Conservation (phyloP, 1,284 basidiomycete genomes). For the Pascua sp. region DNA sequence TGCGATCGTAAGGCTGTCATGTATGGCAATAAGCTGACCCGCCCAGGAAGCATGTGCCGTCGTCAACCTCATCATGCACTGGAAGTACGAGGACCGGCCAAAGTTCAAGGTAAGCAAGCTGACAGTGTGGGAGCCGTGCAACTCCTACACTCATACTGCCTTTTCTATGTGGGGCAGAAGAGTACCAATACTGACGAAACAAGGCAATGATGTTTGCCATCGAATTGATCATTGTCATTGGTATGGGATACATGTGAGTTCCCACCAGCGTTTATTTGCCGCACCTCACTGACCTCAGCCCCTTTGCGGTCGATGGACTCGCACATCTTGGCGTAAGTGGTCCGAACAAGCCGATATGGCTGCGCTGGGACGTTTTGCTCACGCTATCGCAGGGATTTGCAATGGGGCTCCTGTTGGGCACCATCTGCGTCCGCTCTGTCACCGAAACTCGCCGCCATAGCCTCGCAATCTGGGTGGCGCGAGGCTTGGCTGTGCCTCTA, state of each 20-base stretch:
- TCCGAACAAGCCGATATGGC: background rate
- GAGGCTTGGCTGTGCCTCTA: slow-evolving; percentile 69
- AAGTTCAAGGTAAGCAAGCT: slow-evolving; percentile 60
- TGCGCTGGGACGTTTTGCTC: background rate
- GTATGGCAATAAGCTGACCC: slow-evolving; percentile 1
- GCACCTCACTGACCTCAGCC: slow-evolving; percentile 17
- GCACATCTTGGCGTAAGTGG: slow-evolving; percentile 51
- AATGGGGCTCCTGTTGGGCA: slow-evolving; percentile 74
- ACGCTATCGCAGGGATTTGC: slow-evolving; percentile 32
- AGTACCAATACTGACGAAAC: background rate
- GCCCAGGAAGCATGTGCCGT: slow-evolving; percentile 63
- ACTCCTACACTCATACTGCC: too few species aligned
- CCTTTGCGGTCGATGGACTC: slow-evolving; percentile 46
- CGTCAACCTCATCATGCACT: slow-evolving; percentile 88
- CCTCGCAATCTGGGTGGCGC: slow-evolving; percentile 68
- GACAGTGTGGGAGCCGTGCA: too few species aligned
- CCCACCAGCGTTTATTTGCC: background rate
- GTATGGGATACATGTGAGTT: slow-evolving; percentile 68
- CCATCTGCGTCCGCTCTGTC: slow-evolving; percentile 85
- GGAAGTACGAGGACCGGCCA: slow-evolving; percentile 80
- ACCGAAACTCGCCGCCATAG: slow-evolving; percentile 69
- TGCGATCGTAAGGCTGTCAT: slow-evolving; percentile 56
- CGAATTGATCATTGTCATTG: slow-evolving; percentile 79
- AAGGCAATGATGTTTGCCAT: slow-evolving; percentile 67
- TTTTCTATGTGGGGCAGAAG: background rate